Evolutionary conservation across 495 filamentous ascomycete species (phyloP), one percentile per base, ranked within the genome.

Genomic region (Daldinia caldariorum): DNA sequence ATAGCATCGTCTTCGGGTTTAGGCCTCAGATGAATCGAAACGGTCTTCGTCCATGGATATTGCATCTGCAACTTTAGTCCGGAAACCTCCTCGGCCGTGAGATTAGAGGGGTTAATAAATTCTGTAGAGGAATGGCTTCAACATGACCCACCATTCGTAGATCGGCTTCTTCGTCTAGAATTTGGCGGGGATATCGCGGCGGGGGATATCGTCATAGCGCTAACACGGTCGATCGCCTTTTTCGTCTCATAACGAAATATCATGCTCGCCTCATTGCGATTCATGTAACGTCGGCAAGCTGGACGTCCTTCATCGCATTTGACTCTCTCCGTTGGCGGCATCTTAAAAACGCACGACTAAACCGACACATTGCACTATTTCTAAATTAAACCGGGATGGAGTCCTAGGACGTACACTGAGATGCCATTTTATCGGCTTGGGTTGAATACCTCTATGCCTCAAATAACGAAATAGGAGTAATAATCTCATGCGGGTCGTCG

Each of bases 171-270:
- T 37, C 63, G 41, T 26, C 63, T 51, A 53, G 63, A 32, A 6
- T 9, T 58, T 10, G 32, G 41, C 4, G 49, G 20, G 1, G 49
- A 12, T 18, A n/a, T 51, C 37, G 10, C 50, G 6, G 45, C 49
- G n/a, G 63, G 32, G 9, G 55, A 22, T 14, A 38, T 26, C 43
- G 38, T 0, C 14, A 60, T 43, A 31, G 47, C 51, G 53, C 26
- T 58, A 13, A 49, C 68, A 56, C 53, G 61, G 31, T 60, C 62
- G 32, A 71, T 62, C 14, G 69, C 69, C 47, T 76, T 76, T 12
- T 73, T 39, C 2, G 66, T 80, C 66, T 80, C 77, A 43, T 76
- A 58, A 12, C 77, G 75, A 61, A 79, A 79, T 13, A 76, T 18
- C 20, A 78, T 68, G 18, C 61, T 66, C 13, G 71, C 39, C 9